phyloP scores from a whole-genome alignment of 139 green algal genomes.

The Chlamydomonas asymmetrica region DNA sequence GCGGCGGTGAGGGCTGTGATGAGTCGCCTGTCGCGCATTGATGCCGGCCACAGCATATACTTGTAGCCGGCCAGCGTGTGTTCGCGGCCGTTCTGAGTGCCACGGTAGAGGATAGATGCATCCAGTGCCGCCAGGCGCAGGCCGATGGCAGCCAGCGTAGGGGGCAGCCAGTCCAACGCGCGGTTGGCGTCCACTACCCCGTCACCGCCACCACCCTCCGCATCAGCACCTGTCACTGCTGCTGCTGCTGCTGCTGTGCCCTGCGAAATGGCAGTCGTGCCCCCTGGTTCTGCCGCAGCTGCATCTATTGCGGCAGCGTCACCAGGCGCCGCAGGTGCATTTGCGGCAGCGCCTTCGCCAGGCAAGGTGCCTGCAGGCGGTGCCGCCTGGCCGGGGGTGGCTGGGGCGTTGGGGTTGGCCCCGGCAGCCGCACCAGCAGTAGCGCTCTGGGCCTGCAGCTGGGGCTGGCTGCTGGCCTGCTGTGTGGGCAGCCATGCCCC shows the following conservation, averaged over 20 bases:
- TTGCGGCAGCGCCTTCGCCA: background rate
- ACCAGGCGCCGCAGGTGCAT: background rate
- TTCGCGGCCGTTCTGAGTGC: background rate
- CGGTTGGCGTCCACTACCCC: background rate
- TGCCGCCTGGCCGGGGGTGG: too few relatives aligned
- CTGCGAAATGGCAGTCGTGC: background rate
- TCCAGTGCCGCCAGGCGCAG: slow-evolving; percentile 72
- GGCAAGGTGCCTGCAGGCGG: too few relatives aligned
- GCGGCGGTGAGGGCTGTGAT: too few relatives aligned
- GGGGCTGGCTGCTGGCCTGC: too few relatives aligned
- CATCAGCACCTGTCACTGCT: slow-evolving; percentile 11
- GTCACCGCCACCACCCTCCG: background rate
- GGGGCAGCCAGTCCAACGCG: slow-evolving; percentile 76
- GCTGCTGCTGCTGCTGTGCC: slow-evolving; percentile 3
- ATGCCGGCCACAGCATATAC: slow-evolving; percentile 20
- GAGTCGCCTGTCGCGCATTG: too few relatives aligned
- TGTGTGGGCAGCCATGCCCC: too few relatives aligned
- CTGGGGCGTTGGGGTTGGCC: too few relatives aligned
- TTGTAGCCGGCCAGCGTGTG: slow-evolving; percentile 17
- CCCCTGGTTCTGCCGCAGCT: background rate
- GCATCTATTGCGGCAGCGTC: background rate
- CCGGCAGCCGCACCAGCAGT: too few relatives aligned
- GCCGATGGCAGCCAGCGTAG: slow-evolving; percentile 65
- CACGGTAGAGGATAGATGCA: slow-evolving; percentile 58
- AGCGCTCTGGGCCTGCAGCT: too few relatives aligned